A percentile compares a stretch with the other conserved stretches of the same genome.
Evolutionary conservation across 2,329 filamentous ascomycete species (phyloP).

Genomic region (Hirsutella minnesotensis): DNA sequence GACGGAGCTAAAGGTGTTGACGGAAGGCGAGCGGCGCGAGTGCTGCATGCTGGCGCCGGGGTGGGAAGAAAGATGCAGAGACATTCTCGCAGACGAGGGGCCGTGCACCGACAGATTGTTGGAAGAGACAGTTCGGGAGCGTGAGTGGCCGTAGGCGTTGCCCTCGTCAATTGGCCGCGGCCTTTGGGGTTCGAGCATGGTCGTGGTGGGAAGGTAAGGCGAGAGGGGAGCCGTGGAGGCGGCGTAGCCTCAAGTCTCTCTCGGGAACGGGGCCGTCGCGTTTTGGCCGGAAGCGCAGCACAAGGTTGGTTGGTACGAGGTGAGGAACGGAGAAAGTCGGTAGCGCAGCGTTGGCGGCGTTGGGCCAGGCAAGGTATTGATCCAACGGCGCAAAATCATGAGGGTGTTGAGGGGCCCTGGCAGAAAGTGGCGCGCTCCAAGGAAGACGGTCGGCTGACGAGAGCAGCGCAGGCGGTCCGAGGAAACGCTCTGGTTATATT

Average conservation of each 20-base stretch:
- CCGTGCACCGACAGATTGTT: constrained; percentile 33
- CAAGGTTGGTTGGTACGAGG: no score
- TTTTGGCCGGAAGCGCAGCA: no score
- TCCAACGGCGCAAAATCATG: no score
- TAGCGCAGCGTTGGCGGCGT: no score
- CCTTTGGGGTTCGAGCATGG: constrained; percentile 21
- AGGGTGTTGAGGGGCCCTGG: no score
- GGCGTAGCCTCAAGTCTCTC: background rate
- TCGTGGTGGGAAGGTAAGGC: background rate
- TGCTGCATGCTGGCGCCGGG: constrained; percentile 3
- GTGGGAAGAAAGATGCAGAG: constrained; percentile 2
- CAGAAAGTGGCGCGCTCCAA: no score
- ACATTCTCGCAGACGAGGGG: constrained; percentile 6
- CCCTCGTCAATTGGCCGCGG: constrained; percentile 21
- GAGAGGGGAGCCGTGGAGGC: background rate
- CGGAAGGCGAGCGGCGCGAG: constrained; percentile 47
- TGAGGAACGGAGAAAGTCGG: no score
- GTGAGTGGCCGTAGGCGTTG: constrained; percentile 38
- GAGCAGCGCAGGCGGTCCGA: no score
- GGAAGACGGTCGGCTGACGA: no score
- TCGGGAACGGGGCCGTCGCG: background rate
- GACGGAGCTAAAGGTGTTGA: constrained; percentile 58
- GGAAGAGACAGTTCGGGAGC: constrained; percentile 45
- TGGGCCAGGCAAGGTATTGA: no score
- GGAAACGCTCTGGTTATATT: no score